Conservation (phyloP, 169 alveolate genomes). For the Cryptosporidium bovis region DNA sequence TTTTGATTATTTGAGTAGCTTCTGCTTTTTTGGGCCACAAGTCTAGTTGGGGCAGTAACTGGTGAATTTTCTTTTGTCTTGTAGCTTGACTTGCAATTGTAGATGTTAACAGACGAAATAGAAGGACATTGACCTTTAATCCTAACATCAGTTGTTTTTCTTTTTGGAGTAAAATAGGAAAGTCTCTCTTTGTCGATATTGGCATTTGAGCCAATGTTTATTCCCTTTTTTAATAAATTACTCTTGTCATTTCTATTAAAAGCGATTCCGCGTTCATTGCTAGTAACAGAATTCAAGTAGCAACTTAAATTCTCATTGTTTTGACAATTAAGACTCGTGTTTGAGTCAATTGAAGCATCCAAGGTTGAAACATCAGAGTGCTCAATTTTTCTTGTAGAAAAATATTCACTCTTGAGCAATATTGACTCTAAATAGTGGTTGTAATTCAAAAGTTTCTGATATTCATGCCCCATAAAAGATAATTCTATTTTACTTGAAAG, state of each 20-base stretch:
- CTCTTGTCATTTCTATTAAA: not conserved
- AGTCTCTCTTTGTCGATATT: slow-evolving; percentile 1
- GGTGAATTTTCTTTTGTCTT: not conserved
- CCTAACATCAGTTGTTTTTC: not conserved
- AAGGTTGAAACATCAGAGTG: slow-evolving; percentile 27
- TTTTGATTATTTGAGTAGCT: not conserved
- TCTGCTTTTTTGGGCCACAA: not conserved
- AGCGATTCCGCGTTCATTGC: no score
- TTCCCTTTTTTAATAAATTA: not conserved
- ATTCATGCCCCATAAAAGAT: slow-evolving; percentile 28
- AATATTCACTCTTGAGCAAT: slow-evolving; percentile 18
- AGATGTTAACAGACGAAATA: not conserved
- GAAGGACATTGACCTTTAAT: not conserved
- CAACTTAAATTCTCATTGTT: slow-evolving; percentile 27
- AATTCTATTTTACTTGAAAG: slow-evolving; percentile 22
- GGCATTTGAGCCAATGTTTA: not conserved
- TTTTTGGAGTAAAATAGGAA: slow-evolving; percentile 48
- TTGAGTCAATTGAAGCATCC: slow-evolving; percentile 40
- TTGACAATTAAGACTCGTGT: slow-evolving; percentile 3
- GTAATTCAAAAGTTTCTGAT: slow-evolving; percentile 30
- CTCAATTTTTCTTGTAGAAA: not conserved
- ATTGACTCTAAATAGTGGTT: slow-evolving; percentile 39
- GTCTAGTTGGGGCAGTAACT: slow-evolving; percentile 55
- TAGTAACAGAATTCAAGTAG: not conserved
- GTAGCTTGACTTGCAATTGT: slow-evolving; percentile 3